phyloP scores from a whole-genome alignment of 441 rosid species.

The Croton setiger region DNA sequence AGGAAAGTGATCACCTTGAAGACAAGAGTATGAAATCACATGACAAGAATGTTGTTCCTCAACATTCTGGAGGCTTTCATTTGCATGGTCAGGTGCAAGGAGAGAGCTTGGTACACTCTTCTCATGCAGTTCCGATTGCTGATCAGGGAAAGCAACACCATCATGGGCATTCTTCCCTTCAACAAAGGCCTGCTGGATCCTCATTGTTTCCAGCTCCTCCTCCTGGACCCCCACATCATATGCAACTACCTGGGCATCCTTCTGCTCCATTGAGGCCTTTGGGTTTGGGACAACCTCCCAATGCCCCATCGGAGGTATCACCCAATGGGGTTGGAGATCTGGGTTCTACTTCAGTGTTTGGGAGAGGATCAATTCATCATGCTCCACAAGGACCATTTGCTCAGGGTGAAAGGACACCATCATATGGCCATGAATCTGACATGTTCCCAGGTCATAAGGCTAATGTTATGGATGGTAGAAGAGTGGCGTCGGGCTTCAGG shows the following conservation, averaged over 20 bases:
- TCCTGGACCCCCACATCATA: slow-evolving; percentile 36
- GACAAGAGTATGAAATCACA: slow-evolving; percentile 28
- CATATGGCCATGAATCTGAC: slow-evolving; percentile 33
- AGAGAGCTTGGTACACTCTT: slow-evolving; percentile 20
- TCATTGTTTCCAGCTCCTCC: slow-evolving; percentile 37
- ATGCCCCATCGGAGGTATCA: slow-evolving; percentile 17
- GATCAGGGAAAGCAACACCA: slow-evolving; percentile 32
- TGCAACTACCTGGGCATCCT: slow-evolving; percentile 34
- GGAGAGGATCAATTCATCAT: slow-evolving; percentile 36
- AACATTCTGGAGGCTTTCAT: slow-evolving; percentile 33
- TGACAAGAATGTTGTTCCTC: slow-evolving; percentile 24
- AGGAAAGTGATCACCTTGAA: slow-evolving; percentile 28
- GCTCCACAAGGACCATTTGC: slow-evolving; percentile 35
- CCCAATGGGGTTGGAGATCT: slow-evolving; percentile 31
- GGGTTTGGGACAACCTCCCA: slow-evolving; percentile 25
- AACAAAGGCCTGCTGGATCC: slow-evolving; percentile 44
- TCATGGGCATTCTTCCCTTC: slow-evolving; percentile 32
- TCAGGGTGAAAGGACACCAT: slow-evolving; percentile 22
- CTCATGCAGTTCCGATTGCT: slow-evolving; percentile 13
- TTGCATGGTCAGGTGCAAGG: slow-evolving; percentile 29
- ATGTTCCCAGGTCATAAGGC: slow-evolving; percentile 29
- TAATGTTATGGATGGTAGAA: slow-evolving; percentile 34
- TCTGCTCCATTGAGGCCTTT: slow-evolving; percentile 38
- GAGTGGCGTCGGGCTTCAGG: slow-evolving; percentile 29
- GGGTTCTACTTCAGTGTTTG: slow-evolving; percentile 31